These are phyloP conservation scores for Xylaria sp. DNA, from an alignment of 2,329 filamentous ascomycete species.

Conservation along the genomic window DNA sequence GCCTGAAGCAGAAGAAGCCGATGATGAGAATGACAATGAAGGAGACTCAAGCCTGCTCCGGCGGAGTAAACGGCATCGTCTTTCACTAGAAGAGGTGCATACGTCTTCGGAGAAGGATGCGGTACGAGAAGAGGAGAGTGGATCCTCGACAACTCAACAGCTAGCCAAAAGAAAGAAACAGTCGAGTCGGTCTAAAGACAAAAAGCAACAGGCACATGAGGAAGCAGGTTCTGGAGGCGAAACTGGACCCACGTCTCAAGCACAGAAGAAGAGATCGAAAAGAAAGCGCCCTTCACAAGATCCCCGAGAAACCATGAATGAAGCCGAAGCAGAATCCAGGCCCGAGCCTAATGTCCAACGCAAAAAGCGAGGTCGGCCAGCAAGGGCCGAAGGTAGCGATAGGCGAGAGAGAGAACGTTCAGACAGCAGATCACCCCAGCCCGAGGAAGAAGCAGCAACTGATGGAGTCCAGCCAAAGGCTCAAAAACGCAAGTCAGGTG, in stretches of 20 bases:
- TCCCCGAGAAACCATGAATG: slow-evolving; percentile 20
- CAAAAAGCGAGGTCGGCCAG: slow-evolving; percentile 33
- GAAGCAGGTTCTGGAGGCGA: slow-evolving; percentile 20
- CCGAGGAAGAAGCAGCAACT: slow-evolving; percentile 19
- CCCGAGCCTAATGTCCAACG: not conserved
- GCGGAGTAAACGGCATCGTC: slow-evolving; percentile 34
- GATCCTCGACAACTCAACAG: not conserved
- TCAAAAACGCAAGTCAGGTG: not conserved
- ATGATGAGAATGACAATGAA: slow-evolving; percentile 42
- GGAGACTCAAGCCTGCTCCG: slow-evolving; percentile 36
- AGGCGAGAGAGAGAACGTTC: slow-evolving; percentile 18
- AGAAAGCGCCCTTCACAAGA: slow-evolving; percentile 39
- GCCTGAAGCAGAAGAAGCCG: slow-evolving; percentile 38
- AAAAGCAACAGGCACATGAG: slow-evolving; percentile 14
- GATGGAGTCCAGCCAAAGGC: slow-evolving; percentile 3
- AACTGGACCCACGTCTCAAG: not conserved
- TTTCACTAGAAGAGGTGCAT: slow-evolving; percentile 14
- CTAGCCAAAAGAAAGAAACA: slow-evolving; percentile 8
- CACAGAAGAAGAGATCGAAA: slow-evolving; percentile 26
- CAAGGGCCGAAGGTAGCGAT: slow-evolving; percentile 22
- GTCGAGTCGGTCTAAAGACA: not conserved
- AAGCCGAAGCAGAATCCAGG: slow-evolving; percentile 10
- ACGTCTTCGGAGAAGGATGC: not conserved
- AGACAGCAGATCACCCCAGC: slow-evolving; percentile 21
- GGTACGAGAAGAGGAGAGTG: not conserved